These are phyloP conservation scores for Phytomonas serpens DNA, from an alignment of 208 protist species.

Conservation along the genomic window DNA sequence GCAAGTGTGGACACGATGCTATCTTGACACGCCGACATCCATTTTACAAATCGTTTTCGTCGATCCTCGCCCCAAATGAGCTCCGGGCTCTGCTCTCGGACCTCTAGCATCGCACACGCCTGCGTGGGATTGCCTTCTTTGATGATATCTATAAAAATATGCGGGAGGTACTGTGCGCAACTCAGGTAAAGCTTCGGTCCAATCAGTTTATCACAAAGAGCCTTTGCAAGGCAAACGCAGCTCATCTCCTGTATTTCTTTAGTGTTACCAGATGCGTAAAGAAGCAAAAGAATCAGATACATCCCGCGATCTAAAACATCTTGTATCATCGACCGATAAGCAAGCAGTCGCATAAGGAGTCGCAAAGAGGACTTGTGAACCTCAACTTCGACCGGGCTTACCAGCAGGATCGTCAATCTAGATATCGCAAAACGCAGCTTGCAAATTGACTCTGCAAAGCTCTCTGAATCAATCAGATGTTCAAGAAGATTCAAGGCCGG, in stretches of 20 bases:
- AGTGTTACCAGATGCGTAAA: constrained; percentile 42
- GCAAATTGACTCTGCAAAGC: neutral
- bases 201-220: constrained; percentile 75
- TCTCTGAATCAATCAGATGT: neutral
- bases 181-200: constrained; percentile 76
- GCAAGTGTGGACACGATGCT: constrained; percentile 28
- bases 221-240: constrained; percentile 47
- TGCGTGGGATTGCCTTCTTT: constrained; percentile 60
- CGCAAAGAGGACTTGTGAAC: constrained; percentile 12
- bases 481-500: constrained; percentile 3
- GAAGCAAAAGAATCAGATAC: constrained; percentile 59
- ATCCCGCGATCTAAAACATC: constrained; percentile 66
- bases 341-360: constrained; percentile 31
- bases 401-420: neutral
- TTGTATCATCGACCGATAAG: constrained; percentile 40
- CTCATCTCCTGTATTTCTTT: constrained; percentile 35
- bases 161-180: constrained; percentile 70
- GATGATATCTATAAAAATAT: constrained; percentile 88
- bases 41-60: constrained; percentile 35
- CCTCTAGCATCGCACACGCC: constrained; percentile 80
- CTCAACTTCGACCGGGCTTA: neutral
- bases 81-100: constrained; percentile 88
- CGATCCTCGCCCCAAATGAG: constrained; percentile 87
- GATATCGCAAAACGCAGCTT: neutral
- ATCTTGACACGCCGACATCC: constrained; percentile 14